Evolutionary conservation across 768 basidiomycete species (phyloP).

Genomic region (Trametes gibbosa): DNA sequence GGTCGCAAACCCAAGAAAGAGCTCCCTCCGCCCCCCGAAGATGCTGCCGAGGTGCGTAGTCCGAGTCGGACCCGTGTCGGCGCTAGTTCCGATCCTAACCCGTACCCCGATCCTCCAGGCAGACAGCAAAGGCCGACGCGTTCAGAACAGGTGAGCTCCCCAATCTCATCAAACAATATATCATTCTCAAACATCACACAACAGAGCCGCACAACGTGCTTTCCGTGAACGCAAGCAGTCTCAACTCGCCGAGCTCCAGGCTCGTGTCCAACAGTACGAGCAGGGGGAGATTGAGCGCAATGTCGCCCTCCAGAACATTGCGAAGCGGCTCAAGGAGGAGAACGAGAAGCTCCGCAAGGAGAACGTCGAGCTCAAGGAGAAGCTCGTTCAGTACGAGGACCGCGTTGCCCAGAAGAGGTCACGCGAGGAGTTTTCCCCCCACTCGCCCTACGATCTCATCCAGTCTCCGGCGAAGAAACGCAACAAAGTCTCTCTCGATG

Average conservation of each 20-base stretch:
- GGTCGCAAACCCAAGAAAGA: slow-evolving; percentile 88
- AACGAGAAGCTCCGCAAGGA: slow-evolving; percentile 73
- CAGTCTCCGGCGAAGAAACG: slow-evolving; percentile 39
- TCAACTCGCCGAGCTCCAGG: slow-evolving; percentile 84
- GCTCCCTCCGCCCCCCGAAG: slow-evolving; percentile 33
- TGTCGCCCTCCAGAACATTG: slow-evolving; percentile 77
- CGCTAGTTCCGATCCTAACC: slow-evolving; percentile 13
- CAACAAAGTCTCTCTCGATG: slow-evolving; percentile 27
- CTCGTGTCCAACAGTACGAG: slow-evolving; percentile 80
- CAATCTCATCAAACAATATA: neutral
- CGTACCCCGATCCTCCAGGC: slow-evolving; percentile 20
- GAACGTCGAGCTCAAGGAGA: slow-evolving; percentile 55
- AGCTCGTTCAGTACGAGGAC: slow-evolving; percentile 32
- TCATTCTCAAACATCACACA: slow-evolving; percentile 10
- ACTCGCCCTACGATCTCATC: slow-evolving; percentile 27
- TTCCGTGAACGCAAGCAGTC: slow-evolving; percentile 89
- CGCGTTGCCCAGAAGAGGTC: slow-evolving; percentile 52
- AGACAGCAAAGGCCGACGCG: slow-evolving; percentile 63
- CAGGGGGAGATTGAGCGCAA: slow-evolving; percentile 90
- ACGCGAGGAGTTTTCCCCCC: slow-evolving; percentile 48
- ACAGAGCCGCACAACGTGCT: slow-evolving; percentile 83
- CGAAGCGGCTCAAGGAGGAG: slow-evolving; percentile 84
- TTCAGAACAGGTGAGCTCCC: slow-evolving; percentile 65
- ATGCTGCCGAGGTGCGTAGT: slow-evolving; percentile 49
- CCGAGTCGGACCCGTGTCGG: slow-evolving; percentile 1